A percentile compares a stretch with the other conserved stretches of the same genome.
These are phyloP conservation scores for Candida sojae DNA, from an alignment of 1,139 yeast species.

Conservation along the genomic window DNA sequence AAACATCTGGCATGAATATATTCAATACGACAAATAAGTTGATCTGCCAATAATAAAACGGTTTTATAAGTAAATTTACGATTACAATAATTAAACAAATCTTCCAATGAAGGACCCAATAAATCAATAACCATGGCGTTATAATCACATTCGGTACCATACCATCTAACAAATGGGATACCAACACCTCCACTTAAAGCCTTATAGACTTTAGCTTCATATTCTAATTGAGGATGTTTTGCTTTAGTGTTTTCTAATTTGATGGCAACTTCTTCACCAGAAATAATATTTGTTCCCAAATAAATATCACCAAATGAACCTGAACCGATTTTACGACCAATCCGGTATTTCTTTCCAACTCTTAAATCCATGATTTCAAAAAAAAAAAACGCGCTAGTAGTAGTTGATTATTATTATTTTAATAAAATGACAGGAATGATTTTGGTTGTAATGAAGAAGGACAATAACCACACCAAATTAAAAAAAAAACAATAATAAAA, in stretches of 20 bases:
- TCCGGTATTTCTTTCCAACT: slow-evolving; percentile 92
- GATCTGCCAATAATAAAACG: slow-evolving; percentile 89
- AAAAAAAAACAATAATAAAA: too few species aligned
- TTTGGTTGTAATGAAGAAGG: too few species aligned
- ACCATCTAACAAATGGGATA: slow-evolving; percentile 96
- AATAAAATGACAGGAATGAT: too few species aligned
- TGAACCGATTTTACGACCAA: slow-evolving; percentile 95
- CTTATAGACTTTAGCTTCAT: slow-evolving; percentile 93
- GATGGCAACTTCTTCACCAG: slow-evolving; percentile 97
- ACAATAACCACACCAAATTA: too few species aligned
- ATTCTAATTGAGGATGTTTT: slow-evolving; percentile 94
- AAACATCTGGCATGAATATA: slow-evolving; percentile 94
- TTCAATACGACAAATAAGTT: slow-evolving; percentile 90
- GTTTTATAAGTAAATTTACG: slow-evolving; percentile 93
- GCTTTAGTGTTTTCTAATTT: slow-evolving; percentile 89
- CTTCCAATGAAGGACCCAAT: slow-evolving; percentile 94
- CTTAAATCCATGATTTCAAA: slow-evolving; percentile 61
- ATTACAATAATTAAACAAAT: slow-evolving; percentile 92
- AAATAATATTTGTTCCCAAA: slow-evolving; percentile 86
- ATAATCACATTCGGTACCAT: slow-evolving; percentile 94
- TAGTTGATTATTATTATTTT: too few species aligned
- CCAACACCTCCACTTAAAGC: slow-evolving; percentile 97
- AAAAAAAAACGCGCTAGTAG: too few species aligned
- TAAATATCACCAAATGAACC: slow-evolving; percentile 98
- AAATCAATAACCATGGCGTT: slow-evolving; percentile 97